Conservation (phyloP, 2,329 filamentous ascomycete species). For the Sodiomyces alkalinus region DNA sequence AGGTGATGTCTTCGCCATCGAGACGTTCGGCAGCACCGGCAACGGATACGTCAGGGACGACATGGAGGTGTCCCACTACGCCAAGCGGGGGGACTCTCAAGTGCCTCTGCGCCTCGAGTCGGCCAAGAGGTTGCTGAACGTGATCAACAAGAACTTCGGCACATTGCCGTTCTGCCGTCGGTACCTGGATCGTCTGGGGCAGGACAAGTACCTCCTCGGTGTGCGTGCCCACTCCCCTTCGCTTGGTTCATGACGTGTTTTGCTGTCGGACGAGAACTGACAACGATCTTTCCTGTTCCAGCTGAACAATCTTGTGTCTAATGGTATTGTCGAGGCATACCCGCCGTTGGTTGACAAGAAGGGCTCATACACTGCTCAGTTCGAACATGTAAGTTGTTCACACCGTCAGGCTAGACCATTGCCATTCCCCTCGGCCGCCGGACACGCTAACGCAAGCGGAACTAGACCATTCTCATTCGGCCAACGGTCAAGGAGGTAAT, state of each 20-base stretch:
- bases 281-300: slow-evolving; percentile 22
- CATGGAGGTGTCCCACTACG: slow-evolving; percentile 81
- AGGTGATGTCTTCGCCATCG: slow-evolving; percentile 67
- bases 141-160: slow-evolving; percentile 94
- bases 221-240: slow-evolving; percentile 34
- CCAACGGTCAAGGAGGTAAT: slow-evolving; percentile 79
- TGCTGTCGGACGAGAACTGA: slow-evolving; percentile 22
- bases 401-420: background rate
- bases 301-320: slow-evolving; percentile 74
- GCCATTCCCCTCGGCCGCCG: slow-evolving; percentile 1
- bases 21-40: slow-evolving; percentile 70
- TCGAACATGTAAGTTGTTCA: slow-evolving; percentile 62
- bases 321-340: slow-evolving; percentile 79
- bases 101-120: slow-evolving; percentile 64
- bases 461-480: slow-evolving; percentile 58
- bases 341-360: slow-evolving; percentile 83
- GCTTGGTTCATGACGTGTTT: no score
- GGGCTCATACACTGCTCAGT: slow-evolving; percentile 89
- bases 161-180: slow-evolving; percentile 82
- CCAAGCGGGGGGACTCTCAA: slow-evolving; percentile 57
- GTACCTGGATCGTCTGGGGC: slow-evolving; percentile 82
- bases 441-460: slow-evolving; percentile 4
- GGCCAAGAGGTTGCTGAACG: slow-evolving; percentile 70
- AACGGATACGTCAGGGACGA: slow-evolving; percentile 64
- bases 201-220: slow-evolving; percentile 85